A percentile compares a stretch with the other conserved stretches of the same genome.
Conservation (phyloP, 352 stramenopile species). For the Globisporangium nunn region DNA sequence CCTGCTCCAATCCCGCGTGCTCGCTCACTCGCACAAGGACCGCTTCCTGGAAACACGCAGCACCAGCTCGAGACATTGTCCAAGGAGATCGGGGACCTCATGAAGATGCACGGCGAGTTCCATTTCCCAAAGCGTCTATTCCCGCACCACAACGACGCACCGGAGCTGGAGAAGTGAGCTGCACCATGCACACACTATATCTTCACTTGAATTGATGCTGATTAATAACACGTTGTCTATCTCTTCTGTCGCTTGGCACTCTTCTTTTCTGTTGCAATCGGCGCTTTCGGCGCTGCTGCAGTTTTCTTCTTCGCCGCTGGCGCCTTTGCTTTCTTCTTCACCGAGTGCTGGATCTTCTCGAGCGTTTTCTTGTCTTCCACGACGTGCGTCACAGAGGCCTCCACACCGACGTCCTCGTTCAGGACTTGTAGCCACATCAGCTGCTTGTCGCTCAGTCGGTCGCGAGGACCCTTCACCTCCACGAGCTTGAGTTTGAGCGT, state of each 20-base stretch:
- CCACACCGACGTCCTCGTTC: constrained; percentile 40
- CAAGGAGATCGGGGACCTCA: constrained; percentile 17
- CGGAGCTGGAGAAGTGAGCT: constrained; percentile 4
- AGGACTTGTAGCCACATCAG: constrained; percentile 70
- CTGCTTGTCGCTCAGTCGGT: constrained; percentile 81
- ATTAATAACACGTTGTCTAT: neutral
- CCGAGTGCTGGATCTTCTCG: constrained; percentile 20
- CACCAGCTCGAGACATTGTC: constrained; percentile 14
- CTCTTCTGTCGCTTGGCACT: constrained; percentile 11
- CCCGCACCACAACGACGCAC: constrained; percentile 13
- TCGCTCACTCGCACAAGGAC: constrained; percentile 7
- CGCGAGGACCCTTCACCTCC: constrained; percentile 83
- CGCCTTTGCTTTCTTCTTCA: constrained; percentile 14
- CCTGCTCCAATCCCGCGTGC: neutral
- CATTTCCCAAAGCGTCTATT: constrained; percentile 30
- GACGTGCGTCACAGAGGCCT: constrained; percentile 63
- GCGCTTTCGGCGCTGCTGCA: neutral
- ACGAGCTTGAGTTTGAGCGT: constrained; percentile 50
- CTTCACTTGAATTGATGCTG: neutral
- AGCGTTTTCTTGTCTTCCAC: constrained; percentile 53
- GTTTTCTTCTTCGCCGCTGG: neutral
- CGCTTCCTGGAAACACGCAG: neutral
- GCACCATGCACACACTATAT: neutral
- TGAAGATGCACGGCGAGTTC: constrained; percentile 25
- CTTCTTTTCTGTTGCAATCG: constrained; percentile 7